Evolutionary conservation across 2,329 filamentous ascomycete species (phyloP), one percentile per base, ranked within the genome.

Genomic region (Chrysoporthe puriensis): DNA sequence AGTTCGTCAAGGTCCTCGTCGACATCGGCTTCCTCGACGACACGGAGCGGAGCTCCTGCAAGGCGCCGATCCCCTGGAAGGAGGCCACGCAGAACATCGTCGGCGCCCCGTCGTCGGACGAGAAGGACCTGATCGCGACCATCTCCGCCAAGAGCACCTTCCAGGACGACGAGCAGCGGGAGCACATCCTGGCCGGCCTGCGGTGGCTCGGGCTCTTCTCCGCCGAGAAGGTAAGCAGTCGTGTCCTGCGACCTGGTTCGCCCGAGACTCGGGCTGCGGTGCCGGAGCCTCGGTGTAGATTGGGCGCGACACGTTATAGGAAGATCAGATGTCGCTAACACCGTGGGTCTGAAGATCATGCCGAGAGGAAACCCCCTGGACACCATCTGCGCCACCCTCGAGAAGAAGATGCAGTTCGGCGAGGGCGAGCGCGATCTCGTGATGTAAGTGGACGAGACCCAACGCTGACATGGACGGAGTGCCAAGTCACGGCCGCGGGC

Each of bases 21-120:
- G 91, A 97, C 77, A 91, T 94, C 70, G 94, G 93, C 72, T 97
- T 97, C 87, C 86, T 98, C 60, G 87, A 84, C 66, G 93, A 97
- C 68, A 86, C 88, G 54, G 70, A 84, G 87, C 73, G 86, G 84
- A 90, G 76, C 81, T 86, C 94, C 75, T 90, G 90, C 76, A 79
- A 86, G 72, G 87, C 90, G 75, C 82, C 90, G 40, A 86, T 91
- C 63, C 75, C 91, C 67, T 98, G 94, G 95, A 93, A 91, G 78
- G 91, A 97, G 72, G 93, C 92, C 44, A 94, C 93, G 50, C 83
- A 91, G 76, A 88, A 91, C 81, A 87, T 97, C 70, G 79, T 97
- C 66, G 88, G 88, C 61, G 89, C 93, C 26, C 77, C 84, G 11
- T 91, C 91, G 11, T 83, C 86, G 56, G 84, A 81, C 71, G 88